phyloP scores from a whole-genome alignment of 305 asterid species.

The Rubia peregrina region DNA sequence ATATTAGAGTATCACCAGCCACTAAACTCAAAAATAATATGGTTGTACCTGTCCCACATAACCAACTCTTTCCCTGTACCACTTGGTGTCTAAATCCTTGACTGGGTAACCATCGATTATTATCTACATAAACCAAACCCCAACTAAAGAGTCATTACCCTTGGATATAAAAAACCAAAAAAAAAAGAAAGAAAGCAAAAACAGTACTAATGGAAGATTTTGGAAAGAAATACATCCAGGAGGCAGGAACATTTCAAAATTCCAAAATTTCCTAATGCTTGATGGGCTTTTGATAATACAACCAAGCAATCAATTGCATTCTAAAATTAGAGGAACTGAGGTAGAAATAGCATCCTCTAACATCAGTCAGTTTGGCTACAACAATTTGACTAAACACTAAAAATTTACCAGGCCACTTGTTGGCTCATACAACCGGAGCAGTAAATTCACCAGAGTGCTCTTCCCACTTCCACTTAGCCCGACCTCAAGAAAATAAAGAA shows the following conservation, averaged over 20 bases:
- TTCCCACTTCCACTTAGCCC: slow-evolving; percentile 99
- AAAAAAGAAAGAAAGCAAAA: not conserved
- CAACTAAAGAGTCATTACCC: not conserved
- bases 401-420: slow-evolving; percentile 73
- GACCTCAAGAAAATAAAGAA: slow-evolving; percentile 36
- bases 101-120: slow-evolving; percentile 64
- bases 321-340: not conserved
- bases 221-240: not conserved
- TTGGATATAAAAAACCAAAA: not conserved
- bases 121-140: slow-evolving; percentile 42
- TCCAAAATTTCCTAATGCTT: not conserved
- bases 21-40: slow-evolving; percentile 9
- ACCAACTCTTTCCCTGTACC: slow-evolving; percentile 87
- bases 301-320: not conserved
- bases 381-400: slow-evolving; percentile 12
- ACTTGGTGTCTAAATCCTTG: slow-evolving; percentile 57
- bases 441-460: slow-evolving; percentile 86
- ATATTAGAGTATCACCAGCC: slow-evolving; percentile 12
- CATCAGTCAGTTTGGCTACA: not conserved
- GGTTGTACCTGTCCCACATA: slow-evolving; percentile 84
- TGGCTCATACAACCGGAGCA: slow-evolving; percentile 95
- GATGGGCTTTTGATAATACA: not conserved
- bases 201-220: not conserved
- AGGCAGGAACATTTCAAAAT: not conserved
- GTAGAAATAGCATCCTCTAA: not conserved